Evolutionary conservation across 305 asterid genomes (phyloP), one percentile per base, ranked within the genome.

Genomic region (Fraxinus nigra): DNA sequence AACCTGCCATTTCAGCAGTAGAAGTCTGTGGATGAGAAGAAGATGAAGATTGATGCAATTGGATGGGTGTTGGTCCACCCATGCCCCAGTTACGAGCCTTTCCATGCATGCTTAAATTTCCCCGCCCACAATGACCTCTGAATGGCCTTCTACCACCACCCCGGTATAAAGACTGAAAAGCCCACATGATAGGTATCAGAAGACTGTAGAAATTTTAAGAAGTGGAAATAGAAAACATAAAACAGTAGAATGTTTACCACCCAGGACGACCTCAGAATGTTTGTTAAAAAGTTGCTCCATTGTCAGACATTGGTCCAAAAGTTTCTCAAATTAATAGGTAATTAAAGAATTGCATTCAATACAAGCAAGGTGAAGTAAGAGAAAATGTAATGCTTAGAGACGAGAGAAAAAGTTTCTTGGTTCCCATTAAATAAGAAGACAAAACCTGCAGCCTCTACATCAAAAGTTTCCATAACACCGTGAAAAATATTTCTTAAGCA

Each of bases 11-110:
- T 38, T 54, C 81, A 33, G 63, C 75, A 35, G 43, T 65, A 26
- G 77, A 32, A 63, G 83, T 61, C 33, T 56, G 54, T 43, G 61
- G 43, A 56, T 22, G 13, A n/a, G 83, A 83, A 20, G 83, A 79
- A 14, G 65, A 83, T 30, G 79, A 33, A 67, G 24, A 54, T 1
- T 54, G 56, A 16, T 61, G 79, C 8, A 30, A 56, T 38, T 43
- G 80, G 7, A 24, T 3, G 20, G 5, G 18, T 22, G 10, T 48
- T 11, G 72, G 74, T 32, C 83, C 81, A 46, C 81, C 75, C 63
- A 51, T 65, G 43, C 63, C 81, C 63, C 74, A 40, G 46, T 16
- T 40, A 59, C 30, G 24, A 24, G 77, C 83, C 51, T 6, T 82
- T 72, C 79, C 77, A 35, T 69, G 70, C n/a, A 16, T 59, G 18